Percentiles rank a stretch among this genome's conserved stretches.
Evolutionary conservation across 345 rosid genomes (phyloP).

Genomic region (Streptanthus diversifolius): DNA sequence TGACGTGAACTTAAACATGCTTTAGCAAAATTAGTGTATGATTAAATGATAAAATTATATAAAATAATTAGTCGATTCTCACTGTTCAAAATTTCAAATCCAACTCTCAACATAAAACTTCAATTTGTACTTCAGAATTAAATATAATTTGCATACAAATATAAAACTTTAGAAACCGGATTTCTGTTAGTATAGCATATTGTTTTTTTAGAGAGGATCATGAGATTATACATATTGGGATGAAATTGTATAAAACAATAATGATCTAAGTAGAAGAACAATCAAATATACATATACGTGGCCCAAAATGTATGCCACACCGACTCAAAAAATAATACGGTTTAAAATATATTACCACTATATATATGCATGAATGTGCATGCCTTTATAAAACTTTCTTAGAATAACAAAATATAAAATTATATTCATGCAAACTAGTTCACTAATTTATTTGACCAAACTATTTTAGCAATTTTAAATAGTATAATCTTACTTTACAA

Average conservation of each 20-base stretch:
- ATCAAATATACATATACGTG: background rate
- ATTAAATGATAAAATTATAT: background rate
- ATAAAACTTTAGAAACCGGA: background rate
- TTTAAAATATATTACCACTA: background rate
- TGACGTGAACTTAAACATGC: background rate
- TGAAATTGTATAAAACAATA: background rate
- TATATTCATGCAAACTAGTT: background rate
- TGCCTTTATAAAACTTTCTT: background rate
- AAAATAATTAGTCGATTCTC: background rate
- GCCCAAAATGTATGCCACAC: constrained; percentile 3
- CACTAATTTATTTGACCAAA: constrained; percentile 9
- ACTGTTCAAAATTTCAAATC: background rate
- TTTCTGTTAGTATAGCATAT: background rate
- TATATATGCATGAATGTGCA: background rate
- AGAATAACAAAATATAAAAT: background rate
- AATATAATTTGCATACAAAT: background rate
- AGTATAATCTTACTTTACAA: constrained; percentile 23
- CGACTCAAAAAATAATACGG: constrained; percentile 4
- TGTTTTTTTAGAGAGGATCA: background rate
- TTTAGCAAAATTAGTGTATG: background rate
- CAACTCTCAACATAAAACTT: background rate
- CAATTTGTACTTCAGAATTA: background rate
- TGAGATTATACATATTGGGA: background rate
- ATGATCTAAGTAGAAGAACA: background rate
- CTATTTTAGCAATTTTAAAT: background rate